Evolutionary conservation across 208 protist genomes (phyloP).

Genomic region (Wallacemonas sp.): DNA sequence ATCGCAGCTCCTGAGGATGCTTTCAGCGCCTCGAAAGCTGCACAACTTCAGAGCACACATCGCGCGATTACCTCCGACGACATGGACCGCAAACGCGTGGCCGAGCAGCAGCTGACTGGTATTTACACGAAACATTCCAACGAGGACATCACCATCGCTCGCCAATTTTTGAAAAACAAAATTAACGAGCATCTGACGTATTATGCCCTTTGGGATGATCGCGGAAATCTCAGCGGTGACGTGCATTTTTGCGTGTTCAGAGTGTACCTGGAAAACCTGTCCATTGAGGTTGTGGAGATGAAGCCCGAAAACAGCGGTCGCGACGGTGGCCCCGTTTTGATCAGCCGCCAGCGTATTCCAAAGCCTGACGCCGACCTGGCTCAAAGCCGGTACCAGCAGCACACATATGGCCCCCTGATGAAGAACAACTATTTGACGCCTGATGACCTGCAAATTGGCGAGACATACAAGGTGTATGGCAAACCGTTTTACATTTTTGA

Average conservation of each 20-base stretch:
- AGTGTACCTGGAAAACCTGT: conserved; percentile 77
- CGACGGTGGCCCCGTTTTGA: conserved; percentile 57
- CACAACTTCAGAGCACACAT: conserved; percentile 22
- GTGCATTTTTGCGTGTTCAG: conserved; percentile 75
- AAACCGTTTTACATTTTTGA: conserved; percentile 89
- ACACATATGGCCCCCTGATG: conserved; percentile 88
- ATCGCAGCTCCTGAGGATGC: conserved; percentile 48
- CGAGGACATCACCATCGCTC: conserved; percentile 79
- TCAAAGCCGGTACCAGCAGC: conserved; percentile 69
- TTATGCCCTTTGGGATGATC: conserved; percentile 89
- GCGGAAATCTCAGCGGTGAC: conserved; percentile 78
- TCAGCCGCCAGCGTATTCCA: conserved; percentile 81
- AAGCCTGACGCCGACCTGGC: conserved; percentile 38
- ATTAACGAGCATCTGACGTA: conserved; percentile 90
- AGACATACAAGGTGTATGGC: conserved; percentile 83
- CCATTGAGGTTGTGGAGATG: conserved; percentile 76
- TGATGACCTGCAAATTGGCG: conserved; percentile 78
- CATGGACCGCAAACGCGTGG: conserved; percentile 83
- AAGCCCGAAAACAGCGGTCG: conserved; percentile 74
- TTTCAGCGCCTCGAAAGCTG: conserved; percentile 30
- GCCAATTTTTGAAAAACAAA: conserved; percentile 85
- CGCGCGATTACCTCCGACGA: conserved; percentile 76
- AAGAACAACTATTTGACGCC: conserved; percentile 81
- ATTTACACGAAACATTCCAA: conserved; percentile 89
- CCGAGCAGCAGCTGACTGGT: conserved; percentile 84